Evolutionary conservation across 495 filamentous ascomycete species (phyloP).

Genomic region (Trichoderma gamsii): DNA sequence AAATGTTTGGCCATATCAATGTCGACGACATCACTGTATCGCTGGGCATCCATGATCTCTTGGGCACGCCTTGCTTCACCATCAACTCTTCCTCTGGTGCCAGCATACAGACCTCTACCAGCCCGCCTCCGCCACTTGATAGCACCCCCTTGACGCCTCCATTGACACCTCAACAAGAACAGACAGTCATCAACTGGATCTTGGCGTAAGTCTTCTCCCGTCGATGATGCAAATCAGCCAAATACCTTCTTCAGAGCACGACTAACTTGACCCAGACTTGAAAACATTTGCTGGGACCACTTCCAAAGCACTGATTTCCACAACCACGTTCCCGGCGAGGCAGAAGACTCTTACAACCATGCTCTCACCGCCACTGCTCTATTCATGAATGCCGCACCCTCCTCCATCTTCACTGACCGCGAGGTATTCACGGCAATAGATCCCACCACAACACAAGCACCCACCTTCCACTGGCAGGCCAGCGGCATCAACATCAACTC

Average conservation of each 20-base stretch:
- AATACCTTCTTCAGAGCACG: neutral
- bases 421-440: neutral
- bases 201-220: slow-evolving; percentile 31
- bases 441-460: slow-evolving; percentile 15
- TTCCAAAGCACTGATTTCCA: slow-evolving; percentile 32
- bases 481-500: slow-evolving; percentile 30
- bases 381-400: slow-evolving; percentile 21
- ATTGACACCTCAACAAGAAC: slow-evolving; percentile 32
- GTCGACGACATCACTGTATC: slow-evolving; percentile 26
- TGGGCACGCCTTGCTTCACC: slow-evolving; percentile 28
- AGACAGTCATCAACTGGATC: slow-evolving; percentile 46
- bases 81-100: slow-evolving; percentile 20
- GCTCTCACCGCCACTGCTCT: slow-evolving; percentile 41
- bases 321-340: slow-evolving; percentile 23
- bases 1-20: slow-evolving; percentile 17
- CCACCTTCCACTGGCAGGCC: slow-evolving; percentile 22
- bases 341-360: slow-evolving; percentile 32
- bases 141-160: neutral
- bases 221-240: neutral
- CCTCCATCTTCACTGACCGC: slow-evolving; percentile 15
- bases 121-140: neutral
- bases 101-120: slow-evolving; percentile 15
- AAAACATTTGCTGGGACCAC: slow-evolving; percentile 46
- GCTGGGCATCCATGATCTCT: slow-evolving; percentile 25
- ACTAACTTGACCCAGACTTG: slow-evolving; percentile 30